Base-by-base conservation (phyloP, 805 yeast genomes). In the Lipomyces chichibuensis region DNA sequence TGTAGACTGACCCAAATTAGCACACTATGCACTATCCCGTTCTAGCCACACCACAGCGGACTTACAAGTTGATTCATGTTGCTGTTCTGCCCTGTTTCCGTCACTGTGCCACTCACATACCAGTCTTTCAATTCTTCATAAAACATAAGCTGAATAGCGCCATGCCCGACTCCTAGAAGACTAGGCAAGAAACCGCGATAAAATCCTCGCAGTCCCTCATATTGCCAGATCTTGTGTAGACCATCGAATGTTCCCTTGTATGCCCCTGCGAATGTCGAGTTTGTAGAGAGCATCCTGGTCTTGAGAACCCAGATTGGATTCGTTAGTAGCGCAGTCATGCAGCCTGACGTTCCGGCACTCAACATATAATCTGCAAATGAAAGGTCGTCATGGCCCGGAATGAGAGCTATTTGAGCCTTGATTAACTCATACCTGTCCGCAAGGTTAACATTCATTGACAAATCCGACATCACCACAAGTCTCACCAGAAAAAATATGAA, bases 291-390 rank as follows among this genome's bases (percentile, higher is more conserved):
- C 71, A 94, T 88, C 69, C 98, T 82, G 0, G 99, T 95, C 77
- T 95, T 95, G 23, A 95, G 77, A 1, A 95, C 97, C 99, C 99
- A 94, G 11, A 94, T 84, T 0, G 99, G 99, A 75, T 92, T 95
- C 0, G 99, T 93, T 17, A 90, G 54, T 0, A 91, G 64, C 0
- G 96, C 84, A 0, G 97, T 91, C 4, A 87, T 74, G 53, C 87
- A 74, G 0, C 99, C 99, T 0, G 98, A 92, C 1, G 82, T 70
- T 59, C 87, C 83, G 1, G 92, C 90, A 59, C 88, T 79, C 2
- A 79, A 63, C 35, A 88, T 73, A 76, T 86, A 86, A 67, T 83
- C 81, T 63, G 78, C 76, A 7, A 87, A 78, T 27, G 78, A 76
- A 57, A 84, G 76, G 8, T 74, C 70, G 3, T 52, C n/a, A 14